A percentile compares a stretch with the other conserved stretches of the same genome.
phyloP scores from a whole-genome alignment of 2,329 filamentous ascomycete species.

The Pseudocercospora crystallina region DNA sequence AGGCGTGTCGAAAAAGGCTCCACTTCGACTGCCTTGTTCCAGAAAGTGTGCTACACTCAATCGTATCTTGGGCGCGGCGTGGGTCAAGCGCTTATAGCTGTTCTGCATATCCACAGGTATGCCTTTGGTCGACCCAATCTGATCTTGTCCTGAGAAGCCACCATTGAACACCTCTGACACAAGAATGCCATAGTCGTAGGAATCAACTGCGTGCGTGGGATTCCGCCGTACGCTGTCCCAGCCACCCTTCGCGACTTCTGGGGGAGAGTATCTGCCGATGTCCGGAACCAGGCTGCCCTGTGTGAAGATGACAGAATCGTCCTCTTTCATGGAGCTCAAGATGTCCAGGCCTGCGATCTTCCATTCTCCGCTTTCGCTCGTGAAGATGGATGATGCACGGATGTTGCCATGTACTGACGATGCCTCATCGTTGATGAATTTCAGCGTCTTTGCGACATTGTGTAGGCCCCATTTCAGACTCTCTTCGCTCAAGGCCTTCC shows the following conservation, averaged over 20 bases:
- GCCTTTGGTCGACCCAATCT: constrained; percentile 80
- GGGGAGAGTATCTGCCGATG: constrained; percentile 77
- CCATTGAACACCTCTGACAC: constrained; percentile 93
- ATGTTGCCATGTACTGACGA: constrained; percentile 87
- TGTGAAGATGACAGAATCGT: constrained; percentile 88
- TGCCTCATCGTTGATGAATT: constrained; percentile 94
- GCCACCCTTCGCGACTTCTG: constrained; percentile 80
- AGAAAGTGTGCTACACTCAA: constrained; percentile 82
- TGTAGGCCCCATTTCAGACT: constrained; percentile 96
- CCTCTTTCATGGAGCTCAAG: constrained; percentile 91
- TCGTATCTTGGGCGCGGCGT: constrained; percentile 83
- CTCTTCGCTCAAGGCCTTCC: constrained; percentile 84
- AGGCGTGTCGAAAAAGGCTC: constrained; percentile 89
- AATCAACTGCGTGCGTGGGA: constrained; percentile 78
- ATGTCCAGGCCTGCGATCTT: constrained; percentile 93
- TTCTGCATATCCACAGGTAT: constrained; percentile 86
- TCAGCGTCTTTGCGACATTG: constrained; percentile 83
- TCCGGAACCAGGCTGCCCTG: constrained; percentile 88
- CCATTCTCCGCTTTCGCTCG: constrained; percentile 96
- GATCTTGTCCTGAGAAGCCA: constrained; percentile 71
- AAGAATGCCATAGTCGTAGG: constrained; percentile 80
- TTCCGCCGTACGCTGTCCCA: constrained; percentile 88
- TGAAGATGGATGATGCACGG: constrained; percentile 83
- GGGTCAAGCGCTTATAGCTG: constrained; percentile 85
- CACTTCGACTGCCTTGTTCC: constrained; percentile 78